These are phyloP conservation scores for Arbutus unedo DNA, from an alignment of 148 eudicot species.

Conservation along the genomic window DNA sequence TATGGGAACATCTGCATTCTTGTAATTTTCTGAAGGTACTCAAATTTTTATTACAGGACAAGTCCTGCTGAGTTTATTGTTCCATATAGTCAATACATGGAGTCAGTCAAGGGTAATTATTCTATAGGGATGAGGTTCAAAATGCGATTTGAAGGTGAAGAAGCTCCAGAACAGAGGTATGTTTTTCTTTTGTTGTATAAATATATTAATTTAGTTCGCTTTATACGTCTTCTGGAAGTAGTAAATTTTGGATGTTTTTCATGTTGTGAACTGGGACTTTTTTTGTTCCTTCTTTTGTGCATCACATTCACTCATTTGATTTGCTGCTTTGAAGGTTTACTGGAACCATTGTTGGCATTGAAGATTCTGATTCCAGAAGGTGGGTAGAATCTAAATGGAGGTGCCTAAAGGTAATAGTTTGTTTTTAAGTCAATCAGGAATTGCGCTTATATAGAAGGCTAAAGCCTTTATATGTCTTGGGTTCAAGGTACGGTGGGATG, in stretches of 20 bases:
- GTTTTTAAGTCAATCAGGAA: background rate
- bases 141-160: slow-evolving; percentile 99
- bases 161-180: slow-evolving; percentile 97
- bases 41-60: slow-evolving; percentile 49
- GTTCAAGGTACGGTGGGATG: slow-evolving; percentile 96
- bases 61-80: slow-evolving; percentile 94
- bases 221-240: background rate
- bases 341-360: slow-evolving; percentile 94
- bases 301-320: background rate
- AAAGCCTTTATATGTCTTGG: slow-evolving; percentile 7
- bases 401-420: slow-evolving; percentile 65
- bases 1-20: background rate
- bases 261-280: background rate
- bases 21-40: background rate
- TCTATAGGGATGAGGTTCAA: slow-evolving; percentile 96
- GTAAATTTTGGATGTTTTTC: background rate
- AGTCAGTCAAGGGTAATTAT: slow-evolving; percentile 64
- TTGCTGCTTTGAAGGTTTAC: slow-evolving; percentile 63
- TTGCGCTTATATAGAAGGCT: background rate
- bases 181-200: background rate
- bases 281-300: background rate
- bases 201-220: background rate
- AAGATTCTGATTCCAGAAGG: slow-evolving; percentile 65
- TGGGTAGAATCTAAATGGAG: slow-evolving; percentile 97
- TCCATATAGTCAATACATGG: slow-evolving; percentile 85